These are phyloP conservation scores for Xerocomus spinulosus DNA, from an alignment of 768 basidiomycete genomes.

Conservation along the genomic window DNA sequence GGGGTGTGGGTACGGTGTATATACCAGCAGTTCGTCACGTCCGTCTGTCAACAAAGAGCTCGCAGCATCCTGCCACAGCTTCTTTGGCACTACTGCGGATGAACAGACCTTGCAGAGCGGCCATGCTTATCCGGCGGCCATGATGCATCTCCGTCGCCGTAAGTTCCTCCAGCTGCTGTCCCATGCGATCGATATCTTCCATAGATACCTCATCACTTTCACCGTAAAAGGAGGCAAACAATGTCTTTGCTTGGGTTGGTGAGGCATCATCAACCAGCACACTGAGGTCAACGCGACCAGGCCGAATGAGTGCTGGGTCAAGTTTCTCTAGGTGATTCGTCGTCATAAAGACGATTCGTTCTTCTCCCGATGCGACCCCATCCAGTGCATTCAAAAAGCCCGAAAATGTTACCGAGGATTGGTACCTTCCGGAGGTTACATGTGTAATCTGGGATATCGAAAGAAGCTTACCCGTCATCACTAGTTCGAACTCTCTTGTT, in stretches of 20 bases:
- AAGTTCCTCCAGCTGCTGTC: conserved; percentile 46
- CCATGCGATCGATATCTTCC: conserved; percentile 43
- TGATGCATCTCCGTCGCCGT: conserved; percentile 48
- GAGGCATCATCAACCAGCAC: conserved; percentile 84
- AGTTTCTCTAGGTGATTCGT: conserved; percentile 92
- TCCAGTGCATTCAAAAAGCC: conserved; percentile 96
- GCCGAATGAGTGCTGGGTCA: conserved; percentile 92
- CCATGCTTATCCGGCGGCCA: conserved; percentile 83
- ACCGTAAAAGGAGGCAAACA: conserved; percentile 85
- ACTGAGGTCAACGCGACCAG: conserved; percentile 88
- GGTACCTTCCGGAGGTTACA: conserved; percentile 54
- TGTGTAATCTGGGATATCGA: conserved; percentile 1
- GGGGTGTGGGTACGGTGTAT: conserved; percentile 7
- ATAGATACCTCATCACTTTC: conserved; percentile 35
- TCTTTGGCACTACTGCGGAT: conserved; percentile 65
- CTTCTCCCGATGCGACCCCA: conserved; percentile 96
- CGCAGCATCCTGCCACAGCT: conserved; percentile 48
- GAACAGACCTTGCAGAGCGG: conserved; percentile 90
- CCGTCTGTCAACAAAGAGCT: conserved; percentile 34
- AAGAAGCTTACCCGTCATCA: conserved; percentile 76
- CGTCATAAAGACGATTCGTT: conserved; percentile 98
- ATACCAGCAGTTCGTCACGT: conserved; percentile 20
- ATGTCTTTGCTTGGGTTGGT: conserved; percentile 66
- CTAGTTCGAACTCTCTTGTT: conserved; percentile 85
- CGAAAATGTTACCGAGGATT: conserved; percentile 95